A percentile compares a stretch with the other conserved stretches of the same genome.
Conservation (phyloP, 2,329 filamentous ascomycete species). For the Trichoderma sp. region DNA sequence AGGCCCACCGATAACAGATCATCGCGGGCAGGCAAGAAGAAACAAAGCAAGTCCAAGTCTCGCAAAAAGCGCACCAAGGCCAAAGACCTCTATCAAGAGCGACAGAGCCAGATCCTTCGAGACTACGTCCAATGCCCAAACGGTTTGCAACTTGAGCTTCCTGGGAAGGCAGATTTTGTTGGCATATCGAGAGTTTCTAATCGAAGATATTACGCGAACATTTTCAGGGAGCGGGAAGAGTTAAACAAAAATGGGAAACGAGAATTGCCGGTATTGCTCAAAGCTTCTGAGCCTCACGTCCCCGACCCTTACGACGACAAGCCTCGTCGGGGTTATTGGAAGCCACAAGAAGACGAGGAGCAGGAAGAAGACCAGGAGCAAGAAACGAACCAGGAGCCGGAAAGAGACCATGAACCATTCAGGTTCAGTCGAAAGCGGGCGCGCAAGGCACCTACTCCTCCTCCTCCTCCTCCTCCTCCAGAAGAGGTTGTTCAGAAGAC, state of each 20-base stretch:
- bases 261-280: neutral
- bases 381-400: too few relatives aligned
- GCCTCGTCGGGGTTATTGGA: too few relatives aligned
- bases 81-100: neutral
- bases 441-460: neutral
- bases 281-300: neutral
- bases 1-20: neutral
- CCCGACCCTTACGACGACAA: neutral
- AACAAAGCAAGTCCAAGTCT: neutral
- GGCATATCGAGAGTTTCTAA: neutral
- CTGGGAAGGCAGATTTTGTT: neutral
- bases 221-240: neutral
- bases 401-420: neutral
- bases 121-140: neutral
- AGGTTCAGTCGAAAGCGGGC: neutral
- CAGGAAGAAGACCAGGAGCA: too few relatives aligned
- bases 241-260: neutral
- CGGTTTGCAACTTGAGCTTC: neutral
- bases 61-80: neutral
- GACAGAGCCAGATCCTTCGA: neutral
- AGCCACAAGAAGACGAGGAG: too few relatives aligned
- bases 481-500: neutral
- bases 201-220: neutral
- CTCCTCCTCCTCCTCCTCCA: too few relatives aligned
- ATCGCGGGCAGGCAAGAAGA: accelerated